Percentiles rank a stretch among this genome's conserved stretches.
phyloP scores from a whole-genome alignment of 2,329 filamentous ascomycete species.

The Epichloe brachyelytri region DNA sequence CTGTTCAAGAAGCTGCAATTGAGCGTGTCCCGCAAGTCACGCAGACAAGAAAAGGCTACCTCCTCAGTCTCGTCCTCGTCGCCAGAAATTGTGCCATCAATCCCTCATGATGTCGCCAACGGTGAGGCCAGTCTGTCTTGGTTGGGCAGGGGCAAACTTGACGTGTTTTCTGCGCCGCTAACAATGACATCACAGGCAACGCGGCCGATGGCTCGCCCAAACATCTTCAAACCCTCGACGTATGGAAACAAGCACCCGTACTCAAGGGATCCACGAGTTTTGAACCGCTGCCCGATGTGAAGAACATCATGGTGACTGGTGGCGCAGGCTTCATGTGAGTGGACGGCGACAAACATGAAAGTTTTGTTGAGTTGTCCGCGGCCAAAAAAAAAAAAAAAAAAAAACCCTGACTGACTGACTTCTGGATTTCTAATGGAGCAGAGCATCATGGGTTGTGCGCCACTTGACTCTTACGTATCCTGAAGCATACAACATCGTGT shows the following conservation, averaged over 20 bases:
- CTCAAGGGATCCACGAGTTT: slow-evolving; percentile 59
- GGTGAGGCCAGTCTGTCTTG: slow-evolving; percentile 4
- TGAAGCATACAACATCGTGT: slow-evolving; percentile 63
- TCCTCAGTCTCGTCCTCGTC: neutral
- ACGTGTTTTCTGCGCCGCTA: neutral
- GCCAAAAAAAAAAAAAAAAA: neutral
- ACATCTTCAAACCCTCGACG: slow-evolving; percentile 45
- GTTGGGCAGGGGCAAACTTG: neutral
- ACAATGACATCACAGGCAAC: neutral
- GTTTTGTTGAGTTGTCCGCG: neutral
- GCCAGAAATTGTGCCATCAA: slow-evolving; percentile 1
- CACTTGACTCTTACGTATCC: slow-evolving; percentile 65
- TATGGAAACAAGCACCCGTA: slow-evolving; percentile 61
- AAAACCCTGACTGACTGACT: neutral
- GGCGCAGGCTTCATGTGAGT: slow-evolving; percentile 76
- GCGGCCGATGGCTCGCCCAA: slow-evolving; percentile 19
- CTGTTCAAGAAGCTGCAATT: slow-evolving; percentile 5
- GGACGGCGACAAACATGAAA: neutral
- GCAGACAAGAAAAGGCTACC: neutral
- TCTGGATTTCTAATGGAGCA: slow-evolving; percentile 18
- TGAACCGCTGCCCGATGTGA: slow-evolving; percentile 53
- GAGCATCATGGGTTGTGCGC: slow-evolving; percentile 71
- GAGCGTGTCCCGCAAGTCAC: slow-evolving; percentile 2
- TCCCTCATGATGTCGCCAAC: slow-evolving; percentile 5
- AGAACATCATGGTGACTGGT: slow-evolving; percentile 74